Evolutionary conservation across 176 grass and related monocot species (phyloP).

Genomic region (Oryza glumipatula): DNA sequence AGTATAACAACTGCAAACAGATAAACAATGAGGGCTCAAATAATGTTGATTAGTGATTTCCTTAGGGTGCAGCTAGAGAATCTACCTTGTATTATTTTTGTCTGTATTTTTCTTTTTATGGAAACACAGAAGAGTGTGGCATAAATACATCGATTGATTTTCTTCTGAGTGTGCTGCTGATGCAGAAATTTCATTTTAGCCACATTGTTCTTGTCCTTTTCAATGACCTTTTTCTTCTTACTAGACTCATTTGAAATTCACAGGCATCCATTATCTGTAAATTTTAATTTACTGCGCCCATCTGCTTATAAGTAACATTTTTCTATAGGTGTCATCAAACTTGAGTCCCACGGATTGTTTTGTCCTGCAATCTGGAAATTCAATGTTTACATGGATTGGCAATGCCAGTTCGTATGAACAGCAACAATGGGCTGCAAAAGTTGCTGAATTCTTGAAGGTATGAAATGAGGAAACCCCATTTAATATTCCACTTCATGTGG

Average conservation of each 20-base stretch:
- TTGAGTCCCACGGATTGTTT: constrained; percentile 83
- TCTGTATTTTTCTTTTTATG: constrained; percentile 1
- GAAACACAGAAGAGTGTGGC: neutral
- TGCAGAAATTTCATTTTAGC: neutral
- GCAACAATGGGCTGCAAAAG: constrained; percentile 78
- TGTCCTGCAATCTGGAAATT: constrained; percentile 81
- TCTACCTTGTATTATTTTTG: neutral
- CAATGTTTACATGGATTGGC: constrained; percentile 78
- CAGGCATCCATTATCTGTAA: neutral
- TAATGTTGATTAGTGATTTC: neutral
- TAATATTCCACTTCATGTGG: constrained; percentile 18
- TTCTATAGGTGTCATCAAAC: constrained; percentile 74
- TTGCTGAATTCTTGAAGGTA: constrained; percentile 97
- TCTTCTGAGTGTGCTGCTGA: neutral
- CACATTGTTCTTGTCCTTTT: constrained; percentile 19
- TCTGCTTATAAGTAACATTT: constrained; percentile 38
- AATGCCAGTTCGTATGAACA: constrained; percentile 77
- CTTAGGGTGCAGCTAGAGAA: constrained; percentile 11
- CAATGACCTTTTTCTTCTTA: neutral
- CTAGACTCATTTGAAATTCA: constrained; percentile 1
- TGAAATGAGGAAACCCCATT: constrained; percentile 17
- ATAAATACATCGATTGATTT: neutral
- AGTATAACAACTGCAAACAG: neutral
- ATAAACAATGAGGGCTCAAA: neutral
- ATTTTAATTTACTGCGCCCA: constrained; percentile 15